Evolutionary conservation across 2,329 filamentous ascomycete species (phyloP).

Genomic region (Stagonosporopsis cucurbitacearum): DNA sequence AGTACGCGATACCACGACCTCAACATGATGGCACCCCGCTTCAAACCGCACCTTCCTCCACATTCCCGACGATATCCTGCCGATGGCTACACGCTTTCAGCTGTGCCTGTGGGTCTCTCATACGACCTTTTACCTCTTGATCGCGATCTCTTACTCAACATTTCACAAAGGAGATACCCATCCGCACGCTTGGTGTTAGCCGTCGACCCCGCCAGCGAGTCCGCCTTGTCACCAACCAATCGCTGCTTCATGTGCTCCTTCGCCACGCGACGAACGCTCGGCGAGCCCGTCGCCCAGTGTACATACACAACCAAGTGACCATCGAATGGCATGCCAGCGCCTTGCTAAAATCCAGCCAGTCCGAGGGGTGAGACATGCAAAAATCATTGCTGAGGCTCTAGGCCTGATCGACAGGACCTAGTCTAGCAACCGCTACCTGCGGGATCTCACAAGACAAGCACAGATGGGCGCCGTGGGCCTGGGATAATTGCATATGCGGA

Average conservation of each 20-base stretch:
- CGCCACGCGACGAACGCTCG: slow-evolving; percentile 4
- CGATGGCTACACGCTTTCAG: not conserved
- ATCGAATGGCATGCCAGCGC: slow-evolving; percentile 5
- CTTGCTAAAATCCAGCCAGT: slow-evolving; percentile 13
- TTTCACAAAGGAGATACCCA: not conserved
- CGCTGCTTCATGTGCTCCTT: slow-evolving; percentile 1
- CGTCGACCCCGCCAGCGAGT: slow-evolving; percentile 7
- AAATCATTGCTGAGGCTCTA: slow-evolving; percentile 14
- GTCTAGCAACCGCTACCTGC: slow-evolving; percentile 15
- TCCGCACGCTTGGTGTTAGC: slow-evolving; percentile 11
- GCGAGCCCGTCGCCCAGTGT: slow-evolving; percentile 12
- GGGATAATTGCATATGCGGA: slow-evolving; percentile 14
- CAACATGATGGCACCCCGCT: slow-evolving; percentile 7
- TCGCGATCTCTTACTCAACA: slow-evolving; percentile 14
- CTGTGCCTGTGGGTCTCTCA: slow-evolving; percentile 1
- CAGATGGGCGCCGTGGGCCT: slow-evolving; percentile 12
- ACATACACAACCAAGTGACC: not conserved
- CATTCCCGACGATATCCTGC: not conserved
- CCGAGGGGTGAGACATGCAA: slow-evolving; percentile 1
- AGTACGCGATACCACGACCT: slow-evolving; percentile 15
- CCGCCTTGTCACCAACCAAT: slow-evolving; percentile 6
- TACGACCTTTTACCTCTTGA: not conserved
- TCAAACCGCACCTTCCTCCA: slow-evolving; percentile 1
- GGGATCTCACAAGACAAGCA: slow-evolving; percentile 16
- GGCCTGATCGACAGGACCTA: slow-evolving; percentile 16